Base-by-base conservation (phyloP, 257 asterid genomes). In the Fraxinus excelsior region DNA sequence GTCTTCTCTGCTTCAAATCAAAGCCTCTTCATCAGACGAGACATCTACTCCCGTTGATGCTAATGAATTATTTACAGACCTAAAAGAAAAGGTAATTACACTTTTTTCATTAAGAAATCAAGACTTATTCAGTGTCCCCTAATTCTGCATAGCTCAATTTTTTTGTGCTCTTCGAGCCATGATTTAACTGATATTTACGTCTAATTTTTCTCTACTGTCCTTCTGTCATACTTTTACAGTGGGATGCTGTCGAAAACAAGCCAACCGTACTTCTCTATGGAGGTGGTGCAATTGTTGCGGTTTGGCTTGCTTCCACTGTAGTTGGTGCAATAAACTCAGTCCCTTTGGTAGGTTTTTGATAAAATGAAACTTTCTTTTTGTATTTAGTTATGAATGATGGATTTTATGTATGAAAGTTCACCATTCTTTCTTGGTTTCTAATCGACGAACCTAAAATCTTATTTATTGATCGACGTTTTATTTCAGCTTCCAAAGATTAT, bases 241-340 rank as follows among this genome's bases (percentile, higher is more conserved):
- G 97, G 99, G 97, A 94, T 82, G 98, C 94, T 56, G 89, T 95
- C 83, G 98, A 95, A 78, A 88, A 92, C 91, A 95, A 95, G 87
- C 71, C 96, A 0, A 89, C 97, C 0, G 96, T 92, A n/a, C 73
- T 90, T 73, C 9, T 87, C 9, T 95, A 92, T 75, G 99, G 97
- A 73, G 96, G 98, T 75, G 98, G 97, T 34, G 91, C 97, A 13
- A 53, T 92, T 79, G 92, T 95, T 77, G 93, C 86, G 35, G 84
- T 92, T 77, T 95, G 99, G 99, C 80, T 95, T 76, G 85, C 98
- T 88, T 82, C 98, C 67, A 78, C 71, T 66, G 82, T 92, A 64
- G 89, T 92, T 58, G 91, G 98, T 70, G 98, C 98, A 26, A 79
- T 95, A 82, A 92, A 95, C 90, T 83, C 97, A 1, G 92, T 95